Conservation (phyloP, 805 yeast genomes). For the Kuraishia ogatae region DNA sequence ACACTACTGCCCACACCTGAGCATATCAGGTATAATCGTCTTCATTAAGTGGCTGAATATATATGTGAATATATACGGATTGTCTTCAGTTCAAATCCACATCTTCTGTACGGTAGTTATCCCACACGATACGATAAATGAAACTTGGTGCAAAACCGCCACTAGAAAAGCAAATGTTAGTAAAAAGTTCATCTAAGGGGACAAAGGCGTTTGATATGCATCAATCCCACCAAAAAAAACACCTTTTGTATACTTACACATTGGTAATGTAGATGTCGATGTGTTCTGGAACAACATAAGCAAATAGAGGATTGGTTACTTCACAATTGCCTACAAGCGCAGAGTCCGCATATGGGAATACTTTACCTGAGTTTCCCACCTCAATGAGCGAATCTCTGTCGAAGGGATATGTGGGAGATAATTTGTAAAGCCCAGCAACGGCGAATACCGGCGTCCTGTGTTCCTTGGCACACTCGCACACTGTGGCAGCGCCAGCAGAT, state of each 20-base stretch:
- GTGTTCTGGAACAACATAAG: slow-evolving; percentile 88
- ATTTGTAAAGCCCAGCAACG: slow-evolving; percentile 87
- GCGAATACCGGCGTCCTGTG: slow-evolving; percentile 95
- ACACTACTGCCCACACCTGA: background rate
- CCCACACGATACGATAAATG: slow-evolving; percentile 90
- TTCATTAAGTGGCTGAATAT: background rate
- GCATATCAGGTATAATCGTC: background rate
- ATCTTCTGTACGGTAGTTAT: slow-evolving; percentile 85
- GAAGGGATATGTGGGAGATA: slow-evolving; percentile 89
- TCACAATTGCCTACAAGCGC: slow-evolving; percentile 64
- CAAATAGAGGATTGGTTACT: slow-evolving; percentile 82
- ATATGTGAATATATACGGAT: background rate
- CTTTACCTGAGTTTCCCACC: slow-evolving; percentile 90
- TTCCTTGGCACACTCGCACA: slow-evolving; percentile 92
- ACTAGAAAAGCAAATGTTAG: slow-evolving; percentile 12
- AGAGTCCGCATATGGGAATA: slow-evolving; percentile 66
- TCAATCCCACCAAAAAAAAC: no score
- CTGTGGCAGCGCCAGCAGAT: slow-evolving; percentile 84
- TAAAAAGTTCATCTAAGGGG: slow-evolving; percentile 1
- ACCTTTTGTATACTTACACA: slow-evolving; percentile 40
- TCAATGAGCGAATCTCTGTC: slow-evolving; percentile 78
- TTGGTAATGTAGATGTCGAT: slow-evolving; percentile 93
- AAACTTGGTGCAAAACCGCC: slow-evolving; percentile 97
- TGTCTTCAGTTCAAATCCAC: slow-evolving; percentile 42
- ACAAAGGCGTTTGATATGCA: no score